Percentiles rank a stretch among this genome's conserved stretches.
Conservation (phyloP, 225 moss, liverwort and hornwort genomes). For the Marchantia paleacea region DNA sequence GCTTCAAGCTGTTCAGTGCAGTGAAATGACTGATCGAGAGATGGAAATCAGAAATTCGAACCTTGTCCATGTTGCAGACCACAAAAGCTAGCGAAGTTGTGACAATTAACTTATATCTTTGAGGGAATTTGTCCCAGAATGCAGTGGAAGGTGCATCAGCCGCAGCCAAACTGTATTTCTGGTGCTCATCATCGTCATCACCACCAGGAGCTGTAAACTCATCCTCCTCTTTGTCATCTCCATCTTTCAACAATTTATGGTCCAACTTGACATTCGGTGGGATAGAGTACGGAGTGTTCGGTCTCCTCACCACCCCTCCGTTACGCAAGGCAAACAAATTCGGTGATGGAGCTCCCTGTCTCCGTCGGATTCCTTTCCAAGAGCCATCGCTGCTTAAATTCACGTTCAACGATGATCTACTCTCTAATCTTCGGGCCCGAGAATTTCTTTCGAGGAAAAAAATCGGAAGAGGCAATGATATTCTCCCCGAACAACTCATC, state of each 20-base stretch:
- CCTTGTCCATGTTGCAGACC: constrained; percentile 99
- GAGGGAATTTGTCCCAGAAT: constrained; percentile 59
- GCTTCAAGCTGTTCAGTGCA: neutral
- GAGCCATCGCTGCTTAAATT: neutral
- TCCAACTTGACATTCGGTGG: constrained; percentile 33
- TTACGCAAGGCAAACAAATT: neutral
- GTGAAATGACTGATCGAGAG: neutral
- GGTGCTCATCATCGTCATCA: neutral
- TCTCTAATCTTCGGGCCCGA: neutral
- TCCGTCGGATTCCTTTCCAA: neutral
- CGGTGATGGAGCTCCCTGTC: neutral
- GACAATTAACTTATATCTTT: constrained; percentile 72
- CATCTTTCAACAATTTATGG: constrained; percentile 26
- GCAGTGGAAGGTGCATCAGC: constrained; percentile 25
- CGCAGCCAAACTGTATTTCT: constrained; percentile 5
- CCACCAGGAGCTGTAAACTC: constrained; percentile 17
- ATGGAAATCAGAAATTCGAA: constrained; percentile 18
- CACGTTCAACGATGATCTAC: neutral
- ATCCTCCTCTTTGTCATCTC: constrained; percentile 32
- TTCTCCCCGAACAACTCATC: constrained; percentile 3
- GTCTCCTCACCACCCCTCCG: neutral
- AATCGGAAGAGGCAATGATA: neutral
- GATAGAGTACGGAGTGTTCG: constrained; percentile 5
- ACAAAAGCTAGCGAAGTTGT: constrained; percentile 92
- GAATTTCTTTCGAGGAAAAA: neutral